Conservation (phyloP, 495 filamentous ascomycete species). For the Lindgomyces ingoldianus region DNA sequence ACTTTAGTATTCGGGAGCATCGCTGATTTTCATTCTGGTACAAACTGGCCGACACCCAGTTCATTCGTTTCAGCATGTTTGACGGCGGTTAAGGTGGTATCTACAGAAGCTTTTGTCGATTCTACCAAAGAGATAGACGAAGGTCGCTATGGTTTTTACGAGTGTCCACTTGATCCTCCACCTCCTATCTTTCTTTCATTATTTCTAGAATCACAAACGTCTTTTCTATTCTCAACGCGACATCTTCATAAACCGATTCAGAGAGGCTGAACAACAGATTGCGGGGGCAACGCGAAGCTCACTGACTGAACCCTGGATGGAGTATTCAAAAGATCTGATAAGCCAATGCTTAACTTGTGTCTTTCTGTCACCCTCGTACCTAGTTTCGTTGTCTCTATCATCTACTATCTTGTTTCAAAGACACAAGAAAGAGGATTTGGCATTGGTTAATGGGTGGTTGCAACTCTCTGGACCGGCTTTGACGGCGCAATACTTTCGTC, state of each 20-base stretch:
- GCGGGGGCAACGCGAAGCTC: background rate
- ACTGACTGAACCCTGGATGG: background rate
- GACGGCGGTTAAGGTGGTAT: background rate
- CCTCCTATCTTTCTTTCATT: constrained; percentile 16
- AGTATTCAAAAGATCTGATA: constrained; percentile 6
- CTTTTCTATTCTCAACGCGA: background rate
- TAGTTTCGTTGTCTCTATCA: constrained; percentile 4
- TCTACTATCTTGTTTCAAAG: background rate
- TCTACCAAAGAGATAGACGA: background rate
- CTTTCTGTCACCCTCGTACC: background rate
- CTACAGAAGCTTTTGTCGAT: constrained; percentile 1
- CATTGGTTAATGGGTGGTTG: constrained; percentile 15
- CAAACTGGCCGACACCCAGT: constrained; percentile 4
- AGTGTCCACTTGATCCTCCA: constrained; percentile 6
- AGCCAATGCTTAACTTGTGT: background rate
- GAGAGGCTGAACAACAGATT: background rate
- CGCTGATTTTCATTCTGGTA: background rate
- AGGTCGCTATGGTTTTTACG: background rate
- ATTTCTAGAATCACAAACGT: constrained; percentile 12
- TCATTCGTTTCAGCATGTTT: constrained; percentile 9
- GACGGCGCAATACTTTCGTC: background rate
- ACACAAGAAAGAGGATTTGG: constrained; percentile 6
- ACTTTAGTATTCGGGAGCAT: background rate
- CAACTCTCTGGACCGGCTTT: background rate
- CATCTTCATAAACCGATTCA: constrained; percentile 3